These are phyloP conservation scores for Cardamine resedifolia DNA, from an alignment of 345 rosid genomes.

Conservation along the genomic window DNA sequence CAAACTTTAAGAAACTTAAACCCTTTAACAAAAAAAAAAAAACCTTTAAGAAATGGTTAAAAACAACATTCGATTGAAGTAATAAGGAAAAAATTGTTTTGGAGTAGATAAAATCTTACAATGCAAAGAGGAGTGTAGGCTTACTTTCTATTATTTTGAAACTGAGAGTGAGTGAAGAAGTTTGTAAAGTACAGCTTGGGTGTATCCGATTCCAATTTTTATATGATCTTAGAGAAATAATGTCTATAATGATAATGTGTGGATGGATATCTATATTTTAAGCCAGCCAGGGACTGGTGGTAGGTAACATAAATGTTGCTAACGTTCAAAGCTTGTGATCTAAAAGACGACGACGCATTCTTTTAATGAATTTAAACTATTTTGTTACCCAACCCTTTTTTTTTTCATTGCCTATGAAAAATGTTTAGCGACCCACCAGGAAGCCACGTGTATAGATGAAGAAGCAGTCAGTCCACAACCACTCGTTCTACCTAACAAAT, in stretches of 20 bases:
- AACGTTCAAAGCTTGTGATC: constrained; percentile 43
- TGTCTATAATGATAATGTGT: background rate
- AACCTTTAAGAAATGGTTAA: background rate
- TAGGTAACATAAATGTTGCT: constrained; percentile 33
- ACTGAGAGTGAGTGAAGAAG: background rate
- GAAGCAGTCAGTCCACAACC: constrained; percentile 36
- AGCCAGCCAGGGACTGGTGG: constrained; percentile 27
- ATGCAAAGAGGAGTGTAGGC: background rate
- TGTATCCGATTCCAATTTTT: background rate
- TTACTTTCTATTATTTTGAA: background rate
- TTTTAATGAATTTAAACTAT: background rate
- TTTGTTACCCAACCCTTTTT: background rate
- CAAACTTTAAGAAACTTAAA: too few relatives aligned
- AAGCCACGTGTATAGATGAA: constrained; percentile 30
- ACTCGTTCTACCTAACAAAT: constrained; percentile 35
- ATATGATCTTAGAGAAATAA: background rate
- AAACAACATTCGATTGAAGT: background rate
- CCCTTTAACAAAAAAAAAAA: too few relatives aligned
- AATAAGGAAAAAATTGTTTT: background rate
- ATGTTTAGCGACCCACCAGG: constrained; percentile 11
- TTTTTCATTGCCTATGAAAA: background rate
- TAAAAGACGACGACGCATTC: constrained; percentile 16
- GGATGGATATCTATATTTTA: constrained; percentile 16
- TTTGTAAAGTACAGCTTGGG: too few relatives aligned
- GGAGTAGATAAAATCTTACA: background rate